These are phyloP conservation scores for Astragalus glycyphyllos DNA, from an alignment of 306 rosid genomes.

Conservation along the genomic window DNA sequence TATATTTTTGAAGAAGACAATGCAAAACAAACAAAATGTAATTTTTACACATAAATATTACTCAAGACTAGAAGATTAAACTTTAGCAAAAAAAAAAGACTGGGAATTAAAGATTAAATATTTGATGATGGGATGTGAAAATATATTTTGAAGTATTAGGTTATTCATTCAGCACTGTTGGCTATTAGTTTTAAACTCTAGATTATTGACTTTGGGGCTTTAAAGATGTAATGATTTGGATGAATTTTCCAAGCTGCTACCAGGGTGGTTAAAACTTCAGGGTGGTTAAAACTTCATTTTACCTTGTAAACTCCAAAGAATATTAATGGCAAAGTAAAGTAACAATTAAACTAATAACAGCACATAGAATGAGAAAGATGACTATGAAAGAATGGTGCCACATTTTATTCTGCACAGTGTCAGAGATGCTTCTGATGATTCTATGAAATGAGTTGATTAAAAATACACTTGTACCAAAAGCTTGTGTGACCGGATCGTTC, in stretches of 20 bases:
- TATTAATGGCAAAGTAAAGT: not conserved
- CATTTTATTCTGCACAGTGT: not conserved
- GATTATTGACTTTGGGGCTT: not conserved
- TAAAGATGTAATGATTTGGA: not conserved
- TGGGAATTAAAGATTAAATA: too few species aligned
- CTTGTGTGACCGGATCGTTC: not conserved
- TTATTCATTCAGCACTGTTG: too few species aligned
- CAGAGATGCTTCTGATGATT: constrained; percentile 6
- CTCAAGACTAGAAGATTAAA: too few species aligned
- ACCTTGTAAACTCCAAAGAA: not conserved
- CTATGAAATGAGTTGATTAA: not conserved
- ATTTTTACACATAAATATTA: too few species aligned
- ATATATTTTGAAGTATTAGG: too few species aligned
- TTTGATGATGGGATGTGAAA: too few species aligned
- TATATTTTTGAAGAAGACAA: too few species aligned
- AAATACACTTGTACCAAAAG: constrained; percentile 23
- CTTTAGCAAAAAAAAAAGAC: too few species aligned
- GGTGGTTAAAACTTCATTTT: not conserved
- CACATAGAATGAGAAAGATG: too few species aligned
- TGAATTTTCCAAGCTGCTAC: not conserved
- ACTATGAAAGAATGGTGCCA: too few species aligned
- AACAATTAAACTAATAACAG: not conserved
- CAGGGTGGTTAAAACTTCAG: not conserved
- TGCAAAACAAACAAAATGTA: too few species aligned
- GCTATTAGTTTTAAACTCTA: not conserved